Evolutionary conservation across 169 alveolate species (phyloP).

Genomic region (Pseudocohnilembus persalinus): DNA sequence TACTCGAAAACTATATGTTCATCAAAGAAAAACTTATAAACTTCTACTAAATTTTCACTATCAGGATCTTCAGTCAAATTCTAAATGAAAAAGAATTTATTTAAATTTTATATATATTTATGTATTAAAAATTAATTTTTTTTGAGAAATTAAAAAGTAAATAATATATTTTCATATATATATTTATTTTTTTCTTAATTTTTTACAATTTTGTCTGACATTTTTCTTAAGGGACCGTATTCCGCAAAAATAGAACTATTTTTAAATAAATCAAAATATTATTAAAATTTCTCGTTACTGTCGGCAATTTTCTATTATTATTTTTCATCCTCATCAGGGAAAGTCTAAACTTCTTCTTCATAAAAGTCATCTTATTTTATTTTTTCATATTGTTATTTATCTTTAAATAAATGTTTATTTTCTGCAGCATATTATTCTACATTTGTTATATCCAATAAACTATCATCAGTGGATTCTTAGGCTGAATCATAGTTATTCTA

Average conservation of each 20-base stretch:
- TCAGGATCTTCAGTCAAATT: constrained; percentile 36
- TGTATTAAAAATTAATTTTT: neutral
- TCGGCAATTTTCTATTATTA: no score
- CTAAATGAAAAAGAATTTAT: neutral
- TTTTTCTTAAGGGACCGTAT: neutral
- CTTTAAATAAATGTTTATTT: neutral
- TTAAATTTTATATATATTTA: neutral
- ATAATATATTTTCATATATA: constrained; percentile 25
- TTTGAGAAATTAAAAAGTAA: neutral
- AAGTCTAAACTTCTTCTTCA: neutral
- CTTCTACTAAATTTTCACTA: constrained; percentile 25
- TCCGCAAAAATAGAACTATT: neutral
- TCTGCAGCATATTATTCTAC: neutral
- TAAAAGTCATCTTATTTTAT: neutral
- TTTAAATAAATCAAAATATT: no score
- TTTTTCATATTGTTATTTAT: no score
- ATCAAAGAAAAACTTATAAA: constrained; percentile 41
- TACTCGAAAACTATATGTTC: constrained; percentile 39
- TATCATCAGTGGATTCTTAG: neutral
- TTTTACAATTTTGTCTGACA: constrained; percentile 19
- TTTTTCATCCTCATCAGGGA: neutral
- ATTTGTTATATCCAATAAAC: neutral
- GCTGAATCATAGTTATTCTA: neutral
- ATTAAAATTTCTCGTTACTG: neutral
- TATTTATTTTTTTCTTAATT: constrained; percentile 2